These are phyloP conservation scores for Misopates orontium DNA, from an alignment of 257 asterid genomes.

Conservation along the genomic window DNA sequence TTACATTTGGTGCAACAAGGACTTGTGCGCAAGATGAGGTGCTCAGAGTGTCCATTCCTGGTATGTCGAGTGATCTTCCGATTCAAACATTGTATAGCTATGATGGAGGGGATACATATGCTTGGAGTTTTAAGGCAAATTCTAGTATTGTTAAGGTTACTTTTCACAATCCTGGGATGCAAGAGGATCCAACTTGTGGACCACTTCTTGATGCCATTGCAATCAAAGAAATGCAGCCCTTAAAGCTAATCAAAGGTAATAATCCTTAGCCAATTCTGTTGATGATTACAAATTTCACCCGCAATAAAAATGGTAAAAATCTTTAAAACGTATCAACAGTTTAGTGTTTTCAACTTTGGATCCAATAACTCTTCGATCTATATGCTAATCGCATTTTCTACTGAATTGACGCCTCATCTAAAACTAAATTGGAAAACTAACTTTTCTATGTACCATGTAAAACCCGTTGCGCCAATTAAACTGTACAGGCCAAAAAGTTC, in stretches of 20 bases:
- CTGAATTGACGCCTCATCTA: too few relatives aligned
- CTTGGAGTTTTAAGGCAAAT: constrained; percentile 65
- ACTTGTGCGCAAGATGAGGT: constrained; percentile 83
- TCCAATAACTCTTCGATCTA: too few relatives aligned
- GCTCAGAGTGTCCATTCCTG: constrained; percentile 53
- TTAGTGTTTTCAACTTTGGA: too few relatives aligned
- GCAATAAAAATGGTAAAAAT: too few relatives aligned
- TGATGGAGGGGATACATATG: constrained; percentile 82
- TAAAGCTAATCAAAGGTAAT: constrained; percentile 44
- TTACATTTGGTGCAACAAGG: constrained; percentile 74
- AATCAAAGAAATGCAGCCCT: constrained; percentile 59
- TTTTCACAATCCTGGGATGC: constrained; percentile 69
- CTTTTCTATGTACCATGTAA: too few relatives aligned
- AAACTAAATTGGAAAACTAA: too few relatives aligned
- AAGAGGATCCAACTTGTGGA: constrained; percentile 82
- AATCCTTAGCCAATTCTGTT: background rate
- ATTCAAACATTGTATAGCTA: constrained; percentile 70
- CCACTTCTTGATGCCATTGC: constrained; percentile 77
- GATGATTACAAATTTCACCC: too few relatives aligned
- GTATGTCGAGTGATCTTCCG: constrained; percentile 55
- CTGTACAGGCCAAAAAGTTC: too few relatives aligned
- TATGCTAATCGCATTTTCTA: too few relatives aligned
- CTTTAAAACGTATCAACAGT: too few relatives aligned
- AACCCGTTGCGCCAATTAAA: too few relatives aligned
- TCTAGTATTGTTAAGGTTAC: constrained; percentile 56